phyloP scores from a whole-genome alignment of 1,139 yeast genomes.

The Magnusiomyces starmeri region DNA sequence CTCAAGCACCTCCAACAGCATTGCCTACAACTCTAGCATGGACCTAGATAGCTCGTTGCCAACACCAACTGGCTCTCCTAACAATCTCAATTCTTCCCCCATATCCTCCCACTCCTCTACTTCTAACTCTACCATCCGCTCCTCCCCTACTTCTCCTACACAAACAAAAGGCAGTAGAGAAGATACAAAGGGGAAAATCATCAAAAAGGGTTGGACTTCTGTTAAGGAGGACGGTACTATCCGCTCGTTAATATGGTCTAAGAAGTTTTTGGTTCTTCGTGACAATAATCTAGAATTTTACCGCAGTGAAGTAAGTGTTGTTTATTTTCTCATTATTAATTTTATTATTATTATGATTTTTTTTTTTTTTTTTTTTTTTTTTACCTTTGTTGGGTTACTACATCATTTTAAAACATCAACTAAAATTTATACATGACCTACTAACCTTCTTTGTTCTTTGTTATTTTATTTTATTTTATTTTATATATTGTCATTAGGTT shows the following conservation, averaged over 20 bases:
- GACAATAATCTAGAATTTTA: slow-evolving; percentile 71
- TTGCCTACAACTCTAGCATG: background rate
- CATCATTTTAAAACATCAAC: background rate
- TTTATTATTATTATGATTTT: background rate
- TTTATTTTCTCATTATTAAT: too few relatives aligned
- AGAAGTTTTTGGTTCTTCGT: slow-evolving; percentile 68
- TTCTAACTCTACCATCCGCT: slow-evolving; percentile 8
- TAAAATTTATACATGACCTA: background rate
- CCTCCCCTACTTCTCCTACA: slow-evolving; percentile 1
- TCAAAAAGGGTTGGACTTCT: slow-evolving; percentile 73
- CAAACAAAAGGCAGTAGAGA: slow-evolving; percentile 8
- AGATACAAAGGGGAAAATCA: slow-evolving; percentile 16
- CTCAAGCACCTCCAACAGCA: background rate
- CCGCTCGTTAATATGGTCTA: slow-evolving; percentile 85
- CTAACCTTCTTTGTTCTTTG: background rate
- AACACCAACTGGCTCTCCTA: background rate
- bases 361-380: background rate
- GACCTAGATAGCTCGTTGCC: background rate
- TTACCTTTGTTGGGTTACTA: background rate
- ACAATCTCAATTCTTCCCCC: background rate
- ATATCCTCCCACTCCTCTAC: slow-evolving; percentile 11
- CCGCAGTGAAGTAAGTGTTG: slow-evolving; percentile 48
- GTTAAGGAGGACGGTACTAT: slow-evolving; percentile 78
- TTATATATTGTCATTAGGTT: too few relatives aligned
- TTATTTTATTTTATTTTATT: slow-evolving; percentile 2